These are phyloP conservation scores for Talaromyces sp. DNA, from an alignment of 2,329 filamentous ascomycete genomes.

Conservation along the genomic window DNA sequence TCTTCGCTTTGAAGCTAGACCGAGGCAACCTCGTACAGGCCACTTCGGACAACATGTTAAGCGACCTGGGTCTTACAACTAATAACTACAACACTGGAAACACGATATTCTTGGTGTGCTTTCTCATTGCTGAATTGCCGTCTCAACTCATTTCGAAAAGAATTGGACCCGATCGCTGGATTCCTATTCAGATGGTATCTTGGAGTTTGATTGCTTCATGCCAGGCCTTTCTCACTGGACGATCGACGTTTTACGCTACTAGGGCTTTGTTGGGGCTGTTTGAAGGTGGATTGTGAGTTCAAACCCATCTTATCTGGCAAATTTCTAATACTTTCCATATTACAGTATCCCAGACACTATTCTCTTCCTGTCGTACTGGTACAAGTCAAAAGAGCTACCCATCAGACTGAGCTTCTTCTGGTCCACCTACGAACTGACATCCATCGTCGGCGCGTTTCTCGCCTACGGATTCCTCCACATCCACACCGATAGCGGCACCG, in stretches of 20 bases:
- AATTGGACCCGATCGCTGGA: constrained; percentile 52
- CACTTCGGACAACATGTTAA: constrained; percentile 57
- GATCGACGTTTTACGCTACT: constrained; percentile 38
- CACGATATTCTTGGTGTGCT: constrained; percentile 34
- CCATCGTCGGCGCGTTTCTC: constrained; percentile 45
- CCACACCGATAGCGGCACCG: constrained; percentile 28
- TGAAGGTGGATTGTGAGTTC: constrained; percentile 57
- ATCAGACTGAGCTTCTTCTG: constrained; percentile 65
- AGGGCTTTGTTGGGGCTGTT: constrained; percentile 47
- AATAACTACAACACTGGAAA: constrained; percentile 44
- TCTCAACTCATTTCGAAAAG: constrained; percentile 53
- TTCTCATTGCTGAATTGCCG: constrained; percentile 47
- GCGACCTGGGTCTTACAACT: constrained; percentile 44
- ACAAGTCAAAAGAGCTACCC: constrained; percentile 65
- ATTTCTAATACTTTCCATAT: too few relatives aligned
- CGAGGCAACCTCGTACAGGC: constrained; percentile 59
- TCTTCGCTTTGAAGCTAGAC: constrained; percentile 61
- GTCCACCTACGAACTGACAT: constrained; percentile 54
- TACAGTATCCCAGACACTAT: constrained; percentile 40
- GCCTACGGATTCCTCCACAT: constrained; percentile 43
- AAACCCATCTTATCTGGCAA: too few relatives aligned
- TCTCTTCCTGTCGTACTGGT: constrained; percentile 67
- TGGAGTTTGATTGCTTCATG: constrained; percentile 52
- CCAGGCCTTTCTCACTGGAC: constrained; percentile 49
- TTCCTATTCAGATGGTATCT: constrained; percentile 53